Evolutionary conservation across 305 asterid species (phyloP).

Genomic region (Fraxinus nigra): DNA sequence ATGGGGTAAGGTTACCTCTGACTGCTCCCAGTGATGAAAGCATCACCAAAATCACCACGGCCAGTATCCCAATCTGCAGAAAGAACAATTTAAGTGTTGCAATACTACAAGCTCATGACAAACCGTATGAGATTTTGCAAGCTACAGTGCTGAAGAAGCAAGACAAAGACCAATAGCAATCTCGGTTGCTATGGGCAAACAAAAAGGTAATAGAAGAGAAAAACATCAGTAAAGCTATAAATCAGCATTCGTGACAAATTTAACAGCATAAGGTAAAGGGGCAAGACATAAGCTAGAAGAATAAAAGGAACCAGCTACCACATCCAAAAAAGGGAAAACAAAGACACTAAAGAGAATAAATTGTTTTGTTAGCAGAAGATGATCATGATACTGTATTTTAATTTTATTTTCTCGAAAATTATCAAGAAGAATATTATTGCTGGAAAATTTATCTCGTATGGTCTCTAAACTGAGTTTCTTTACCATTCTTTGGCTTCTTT

Average conservation of each 20-base stretch:
- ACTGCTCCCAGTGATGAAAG: conserved; percentile 49
- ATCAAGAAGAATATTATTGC: not conserved
- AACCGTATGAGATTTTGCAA: not conserved
- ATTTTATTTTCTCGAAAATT: not conserved
- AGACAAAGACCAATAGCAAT: not conserved
- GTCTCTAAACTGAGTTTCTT: not conserved
- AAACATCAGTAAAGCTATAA: not conserved
- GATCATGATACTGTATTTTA: not conserved
- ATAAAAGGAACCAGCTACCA: not conserved
- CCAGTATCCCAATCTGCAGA: conserved; percentile 85
- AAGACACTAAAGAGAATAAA: not conserved
- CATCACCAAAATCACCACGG: conserved; percentile 65
- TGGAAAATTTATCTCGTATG: not conserved
- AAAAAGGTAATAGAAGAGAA: not conserved
- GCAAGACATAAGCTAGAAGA: not conserved
- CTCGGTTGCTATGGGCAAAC: not conserved
- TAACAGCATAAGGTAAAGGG: not conserved
- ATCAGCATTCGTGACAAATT: not conserved
- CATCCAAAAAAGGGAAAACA: not conserved
- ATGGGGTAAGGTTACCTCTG: conserved; percentile 53
- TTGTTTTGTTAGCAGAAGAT: not conserved
- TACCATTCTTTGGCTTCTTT: not conserved
- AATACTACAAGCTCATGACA: not conserved
- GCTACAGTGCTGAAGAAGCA: not conserved
- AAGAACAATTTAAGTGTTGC: not conserved